Percentiles rank a stretch among this genome's conserved stretches.
Evolutionary conservation across 768 basidiomycete genomes (phyloP).

Genomic region (Gautieria morchelliformis): DNA sequence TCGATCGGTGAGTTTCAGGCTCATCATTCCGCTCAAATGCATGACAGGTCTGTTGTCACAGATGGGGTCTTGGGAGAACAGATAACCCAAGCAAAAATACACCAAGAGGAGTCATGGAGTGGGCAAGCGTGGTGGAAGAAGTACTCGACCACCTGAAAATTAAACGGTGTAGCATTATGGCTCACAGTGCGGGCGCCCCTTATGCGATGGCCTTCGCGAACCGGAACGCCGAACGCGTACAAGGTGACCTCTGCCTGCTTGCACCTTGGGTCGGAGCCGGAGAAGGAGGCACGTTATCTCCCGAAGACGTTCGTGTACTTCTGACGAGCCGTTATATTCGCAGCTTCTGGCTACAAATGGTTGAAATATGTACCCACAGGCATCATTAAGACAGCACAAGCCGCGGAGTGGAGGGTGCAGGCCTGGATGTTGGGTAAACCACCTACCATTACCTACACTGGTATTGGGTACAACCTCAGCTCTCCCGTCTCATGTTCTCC

Average conservation of each 20-base stretch:
- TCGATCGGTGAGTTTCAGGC: constrained; percentile 60
- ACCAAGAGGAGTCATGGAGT: constrained; percentile 76
- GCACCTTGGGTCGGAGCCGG: constrained; percentile 95
- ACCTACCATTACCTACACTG: constrained; percentile 73
- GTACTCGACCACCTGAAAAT: constrained; percentile 76
- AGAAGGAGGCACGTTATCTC: constrained; percentile 61
- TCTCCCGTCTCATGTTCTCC: constrained; percentile 14
- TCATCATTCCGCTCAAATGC: background rate
- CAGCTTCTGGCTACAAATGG: constrained; percentile 82
- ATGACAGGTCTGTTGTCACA: constrained; percentile 20
- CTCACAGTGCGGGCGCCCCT: constrained; percentile 92
- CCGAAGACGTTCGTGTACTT: background rate
- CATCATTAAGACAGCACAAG: constrained; percentile 88
- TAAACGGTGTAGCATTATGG: constrained; percentile 78
- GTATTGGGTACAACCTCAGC: constrained; percentile 69
- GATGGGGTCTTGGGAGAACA: constrained; percentile 91
- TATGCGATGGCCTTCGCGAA: constrained; percentile 87
- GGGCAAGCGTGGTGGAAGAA: constrained; percentile 86
- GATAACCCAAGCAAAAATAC: constrained; percentile 54
- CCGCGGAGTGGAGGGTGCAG: constrained; percentile 95
- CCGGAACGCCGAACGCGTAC: constrained; percentile 61
- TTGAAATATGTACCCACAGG: constrained; percentile 92
- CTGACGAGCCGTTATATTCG: constrained; percentile 6
- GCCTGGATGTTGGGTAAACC: constrained; percentile 97
- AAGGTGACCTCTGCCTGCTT: constrained; percentile 77